Percentiles rank a stretch among this genome's conserved stretches.
phyloP scores from a whole-genome alignment of 306 rosid genomes.

The Prinsepia uniflora region DNA sequence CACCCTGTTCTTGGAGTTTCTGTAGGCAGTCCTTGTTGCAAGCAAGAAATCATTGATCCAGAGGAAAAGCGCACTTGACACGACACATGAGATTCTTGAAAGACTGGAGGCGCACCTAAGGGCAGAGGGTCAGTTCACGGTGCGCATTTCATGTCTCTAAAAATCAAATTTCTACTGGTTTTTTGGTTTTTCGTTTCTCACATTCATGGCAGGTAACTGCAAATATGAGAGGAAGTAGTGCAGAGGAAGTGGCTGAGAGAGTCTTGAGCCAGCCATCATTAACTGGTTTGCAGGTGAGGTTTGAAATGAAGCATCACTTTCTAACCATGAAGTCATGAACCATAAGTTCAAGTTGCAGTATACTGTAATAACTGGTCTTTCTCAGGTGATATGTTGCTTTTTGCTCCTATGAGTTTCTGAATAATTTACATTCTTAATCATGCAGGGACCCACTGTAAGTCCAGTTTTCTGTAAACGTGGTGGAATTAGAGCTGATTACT shows the following conservation, averaged over 20 bases:
- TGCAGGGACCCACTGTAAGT: slow-evolving; percentile 92
- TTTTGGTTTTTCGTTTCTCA: slow-evolving; percentile 2
- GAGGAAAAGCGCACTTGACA: slow-evolving; percentile 75
- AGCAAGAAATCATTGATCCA: slow-evolving; percentile 67
- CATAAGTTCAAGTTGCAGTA: not conserved
- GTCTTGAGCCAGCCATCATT: slow-evolving; percentile 77
- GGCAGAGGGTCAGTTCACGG: slow-evolving; percentile 83
- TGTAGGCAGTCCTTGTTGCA: slow-evolving; percentile 89
- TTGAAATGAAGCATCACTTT: slow-evolving; percentile 11
- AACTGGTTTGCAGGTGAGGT: slow-evolving; percentile 82
- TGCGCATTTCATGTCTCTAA: slow-evolving; percentile 26
- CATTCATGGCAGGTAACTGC: slow-evolving; percentile 65
- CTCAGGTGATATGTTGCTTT: not conserved
- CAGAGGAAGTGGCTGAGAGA: slow-evolving; percentile 85
- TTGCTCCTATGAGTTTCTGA: not conserved
- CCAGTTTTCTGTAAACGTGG: slow-evolving; percentile 72
- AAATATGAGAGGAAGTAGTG: slow-evolving; percentile 92
- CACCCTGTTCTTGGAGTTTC: slow-evolving; percentile 28
- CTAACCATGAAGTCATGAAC: not conserved
- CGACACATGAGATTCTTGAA: slow-evolving; percentile 90
- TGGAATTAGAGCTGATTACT: slow-evolving; percentile 69
- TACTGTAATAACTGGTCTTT: not conserved
- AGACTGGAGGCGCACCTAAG: slow-evolving; percentile 86
- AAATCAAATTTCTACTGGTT: not conserved
- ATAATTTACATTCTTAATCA: slow-evolving; percentile 10